Conservation (phyloP, 2,329 filamentous ascomycete genomes). For the Xylaria sp. region DNA sequence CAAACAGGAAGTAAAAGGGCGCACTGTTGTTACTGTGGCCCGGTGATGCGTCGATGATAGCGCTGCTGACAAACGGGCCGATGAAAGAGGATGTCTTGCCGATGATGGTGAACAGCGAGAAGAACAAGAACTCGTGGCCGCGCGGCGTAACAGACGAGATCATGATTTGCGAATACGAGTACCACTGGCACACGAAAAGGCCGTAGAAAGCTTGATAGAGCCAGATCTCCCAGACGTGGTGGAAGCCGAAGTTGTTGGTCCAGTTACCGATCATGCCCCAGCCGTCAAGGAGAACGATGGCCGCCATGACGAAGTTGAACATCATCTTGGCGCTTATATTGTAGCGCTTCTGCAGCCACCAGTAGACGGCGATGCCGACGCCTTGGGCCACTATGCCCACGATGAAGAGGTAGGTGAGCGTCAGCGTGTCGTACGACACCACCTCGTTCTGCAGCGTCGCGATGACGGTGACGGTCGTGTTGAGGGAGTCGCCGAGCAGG, state of each 20-base stretch:
- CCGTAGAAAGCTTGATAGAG: slow-evolving; percentile 68
- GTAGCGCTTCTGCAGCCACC: slow-evolving; percentile 69
- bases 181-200: slow-evolving; percentile 75
- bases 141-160: slow-evolving; percentile 75
- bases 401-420: slow-evolving; percentile 73
- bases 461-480: slow-evolving; percentile 77
- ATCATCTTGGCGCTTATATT: slow-evolving; percentile 72
- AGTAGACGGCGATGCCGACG: slow-evolving; percentile 71
- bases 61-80: slow-evolving; percentile 73
- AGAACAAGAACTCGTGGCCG: slow-evolving; percentile 77
- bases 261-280: slow-evolving; percentile 62
- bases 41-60: slow-evolving; percentile 72
- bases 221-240: slow-evolving; percentile 60
- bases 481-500: slow-evolving; percentile 74
- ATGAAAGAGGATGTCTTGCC: slow-evolving; percentile 76
- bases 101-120: slow-evolving; percentile 74
- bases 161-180: slow-evolving; percentile 77
- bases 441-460: slow-evolving; percentile 72
- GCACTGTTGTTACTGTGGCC: slow-evolving; percentile 66
- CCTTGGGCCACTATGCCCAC: slow-evolving; percentile 73
- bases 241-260: slow-evolving; percentile 58
- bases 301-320: slow-evolving; percentile 72
- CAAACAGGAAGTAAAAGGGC: slow-evolving; percentile 75
- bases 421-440: slow-evolving; percentile 72
- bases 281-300: slow-evolving; percentile 68